phyloP scores from a whole-genome alignment of 108 stramenopile genomes.

The Pseudonitzschia multiseries region DNA sequence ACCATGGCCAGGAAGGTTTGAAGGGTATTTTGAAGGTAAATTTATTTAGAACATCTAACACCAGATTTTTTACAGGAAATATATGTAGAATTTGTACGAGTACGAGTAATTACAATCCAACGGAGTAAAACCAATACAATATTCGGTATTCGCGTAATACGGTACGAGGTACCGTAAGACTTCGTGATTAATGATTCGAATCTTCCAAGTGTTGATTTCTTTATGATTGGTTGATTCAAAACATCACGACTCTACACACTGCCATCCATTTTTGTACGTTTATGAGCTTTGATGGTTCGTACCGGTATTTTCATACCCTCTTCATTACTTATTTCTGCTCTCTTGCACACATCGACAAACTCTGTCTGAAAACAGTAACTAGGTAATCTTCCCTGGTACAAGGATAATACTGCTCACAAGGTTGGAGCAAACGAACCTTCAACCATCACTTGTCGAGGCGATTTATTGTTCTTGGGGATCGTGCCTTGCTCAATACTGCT shows the following conservation, averaged over 20 bases:
- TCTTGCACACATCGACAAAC: not conserved
- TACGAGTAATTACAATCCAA: too few relatives aligned
- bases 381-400: too few relatives aligned
- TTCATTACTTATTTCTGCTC: not conserved
- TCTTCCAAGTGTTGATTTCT: not conserved
- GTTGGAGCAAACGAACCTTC: not conserved
- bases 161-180: too few relatives aligned
- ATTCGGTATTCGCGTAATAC: too few relatives aligned
- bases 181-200: not conserved
- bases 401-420: not conserved
- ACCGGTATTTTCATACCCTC: not conserved
- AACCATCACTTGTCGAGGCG: not conserved
- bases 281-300: not conserved
- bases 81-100: too few relatives aligned
- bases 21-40: too few relatives aligned
- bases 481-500: not conserved
- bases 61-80: too few relatives aligned
- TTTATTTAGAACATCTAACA: too few relatives aligned
- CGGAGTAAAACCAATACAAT: too few relatives aligned
- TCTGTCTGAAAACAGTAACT: too few relatives aligned
- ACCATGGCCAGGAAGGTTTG: too few relatives aligned
- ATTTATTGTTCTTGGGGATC: not conserved
- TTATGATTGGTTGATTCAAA: conserved; percentile 7
- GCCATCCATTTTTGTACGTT: not conserved
- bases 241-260: not conserved